phyloP scores from a whole-genome alignment of 805 yeast genomes.

The Yamadazyma takamatsuzukensis region DNA sequence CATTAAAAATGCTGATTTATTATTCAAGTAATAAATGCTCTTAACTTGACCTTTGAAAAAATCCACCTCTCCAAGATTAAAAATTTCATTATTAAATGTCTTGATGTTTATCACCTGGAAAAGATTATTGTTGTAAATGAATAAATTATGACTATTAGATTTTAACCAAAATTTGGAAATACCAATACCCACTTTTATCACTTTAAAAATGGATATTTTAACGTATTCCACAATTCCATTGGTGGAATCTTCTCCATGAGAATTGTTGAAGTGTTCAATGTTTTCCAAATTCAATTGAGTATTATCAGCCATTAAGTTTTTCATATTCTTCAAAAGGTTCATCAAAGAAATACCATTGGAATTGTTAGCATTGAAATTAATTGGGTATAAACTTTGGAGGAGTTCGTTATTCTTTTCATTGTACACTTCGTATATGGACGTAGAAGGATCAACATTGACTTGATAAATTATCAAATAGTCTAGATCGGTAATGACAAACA shows the following conservation, averaged over 20 bases:
- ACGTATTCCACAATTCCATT: slow-evolving; percentile 24
- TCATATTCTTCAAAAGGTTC: slow-evolving; percentile 31
- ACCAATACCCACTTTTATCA: slow-evolving; percentile 32
- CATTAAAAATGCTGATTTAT: slow-evolving; percentile 6
- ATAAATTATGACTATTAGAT: slow-evolving; percentile 35
- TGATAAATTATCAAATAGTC: slow-evolving; percentile 44
- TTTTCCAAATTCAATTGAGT: slow-evolving; percentile 25
- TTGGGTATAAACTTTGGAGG: slow-evolving; percentile 33
- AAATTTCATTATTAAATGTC: slow-evolving; percentile 25
- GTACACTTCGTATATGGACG: slow-evolving; percentile 30
- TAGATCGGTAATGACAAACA: slow-evolving; percentile 39
- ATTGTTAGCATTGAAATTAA: slow-evolving; percentile 21
- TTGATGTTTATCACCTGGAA: slow-evolving; percentile 34
- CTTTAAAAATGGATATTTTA: slow-evolving; percentile 25
- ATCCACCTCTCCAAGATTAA: slow-evolving; percentile 21
- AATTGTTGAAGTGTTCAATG: slow-evolving; percentile 30
- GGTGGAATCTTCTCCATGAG: slow-evolving; percentile 28
- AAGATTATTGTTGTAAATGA: slow-evolving; percentile 23
- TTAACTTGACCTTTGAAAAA: slow-evolving; percentile 25
- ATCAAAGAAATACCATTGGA: slow-evolving; percentile 26
- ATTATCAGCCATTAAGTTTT: slow-evolving; percentile 12
- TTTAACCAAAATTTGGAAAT: slow-evolving; percentile 33
- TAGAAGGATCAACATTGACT: slow-evolving; percentile 22
- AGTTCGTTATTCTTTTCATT: slow-evolving; percentile 17
- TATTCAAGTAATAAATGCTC: slow-evolving; percentile 19